Base-by-base conservation (phyloP, 441 rosid genomes). In the Melastoma candidum region DNA sequence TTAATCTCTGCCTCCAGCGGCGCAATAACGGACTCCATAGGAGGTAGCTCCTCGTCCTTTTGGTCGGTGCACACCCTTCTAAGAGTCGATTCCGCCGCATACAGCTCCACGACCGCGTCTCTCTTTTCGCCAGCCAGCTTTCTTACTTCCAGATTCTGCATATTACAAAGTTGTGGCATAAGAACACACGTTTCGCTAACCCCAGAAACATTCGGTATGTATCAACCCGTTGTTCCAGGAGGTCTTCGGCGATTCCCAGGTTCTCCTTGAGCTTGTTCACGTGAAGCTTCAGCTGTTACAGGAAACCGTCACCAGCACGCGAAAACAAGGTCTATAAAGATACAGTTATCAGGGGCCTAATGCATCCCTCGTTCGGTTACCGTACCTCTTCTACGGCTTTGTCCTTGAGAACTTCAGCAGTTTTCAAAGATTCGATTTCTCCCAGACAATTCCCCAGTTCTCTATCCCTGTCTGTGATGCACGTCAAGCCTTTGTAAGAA, bases 1-100 rank as follows among this genome's bases (percentile, higher is more conserved):
- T 84, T 88, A 44, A 93, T 72, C 60, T 86, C 84, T 11, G 92
- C 84, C 71, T 88, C 98, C 1, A 93, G 80, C 51, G 97, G 97
- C 56, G 97, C 95, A 32, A 86, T 68, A 56, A 86, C 65, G 41
- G 88, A 81, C 36, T 81, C 88, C 0, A 88, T 61, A 11, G 95
- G 81, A 24, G 73, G 56, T 13, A 75, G 63, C 14, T 80, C 86
- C 54, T 83, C 80, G 5, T 92, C 98, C 70, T 74, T 86, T 44
- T 75, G 84, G 63, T 58, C 67, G 12, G 72, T 76, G 47, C 82
- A 80, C 41, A 88, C 79, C 74, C 95, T 82, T 63, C 95, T 69
- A 5, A 88, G 85, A 56, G 95, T 74, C 50, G 79, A 89, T 75
- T 88, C 98, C 9, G 90, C 95, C 11, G 95, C 95, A 48, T 76